phyloP scores from a whole-genome alignment of 225 moss, liverwort and hornwort species.

The Physcomitrellopsis africana region DNA sequence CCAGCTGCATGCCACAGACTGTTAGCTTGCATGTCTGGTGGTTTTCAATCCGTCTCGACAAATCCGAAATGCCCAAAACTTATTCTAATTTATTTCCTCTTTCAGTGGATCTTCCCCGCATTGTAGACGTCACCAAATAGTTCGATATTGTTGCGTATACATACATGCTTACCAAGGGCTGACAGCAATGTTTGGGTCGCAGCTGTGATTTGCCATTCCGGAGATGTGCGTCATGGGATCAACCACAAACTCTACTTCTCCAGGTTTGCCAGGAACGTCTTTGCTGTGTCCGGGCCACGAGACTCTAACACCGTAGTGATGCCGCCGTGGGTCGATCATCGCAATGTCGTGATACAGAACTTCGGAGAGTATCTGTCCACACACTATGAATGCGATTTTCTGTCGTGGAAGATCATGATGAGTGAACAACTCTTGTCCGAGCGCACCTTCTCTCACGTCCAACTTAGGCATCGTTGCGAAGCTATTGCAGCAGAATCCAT shows the following conservation, averaged over 20 bases:
- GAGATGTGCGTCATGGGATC: constrained; percentile 44
- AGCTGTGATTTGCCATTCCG: constrained; percentile 49
- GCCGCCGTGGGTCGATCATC: constrained; percentile 22
- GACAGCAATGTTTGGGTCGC: constrained; percentile 43
- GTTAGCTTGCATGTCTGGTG: constrained; percentile 34
- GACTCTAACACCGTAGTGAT: constrained; percentile 43
- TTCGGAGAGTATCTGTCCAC: constrained; percentile 47
- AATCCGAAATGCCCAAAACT: constrained; percentile 26
- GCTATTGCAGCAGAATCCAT: constrained; percentile 60
- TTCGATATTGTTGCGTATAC: background rate
- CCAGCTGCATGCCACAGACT: constrained; percentile 54
- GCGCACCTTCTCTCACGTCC: constrained; percentile 38
- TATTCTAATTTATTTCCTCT: constrained; percentile 7
- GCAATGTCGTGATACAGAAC: constrained; percentile 19
- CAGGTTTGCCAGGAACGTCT: constrained; percentile 32
- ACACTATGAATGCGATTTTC: constrained; percentile 46
- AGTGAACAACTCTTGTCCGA: constrained; percentile 45
- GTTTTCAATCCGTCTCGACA: constrained; percentile 36
- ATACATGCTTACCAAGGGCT: constrained; percentile 42
- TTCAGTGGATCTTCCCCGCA: background rate
- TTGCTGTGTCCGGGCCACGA: constrained; percentile 36
- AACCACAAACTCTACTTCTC: constrained; percentile 42
- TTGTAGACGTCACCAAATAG: background rate
- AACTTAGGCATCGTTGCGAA: constrained; percentile 47
- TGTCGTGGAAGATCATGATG: constrained; percentile 30